These are phyloP conservation scores for Dactylellina drechsleri DNA, from an alignment of 2,329 filamentous ascomycete genomes.

Conservation along the genomic window DNA sequence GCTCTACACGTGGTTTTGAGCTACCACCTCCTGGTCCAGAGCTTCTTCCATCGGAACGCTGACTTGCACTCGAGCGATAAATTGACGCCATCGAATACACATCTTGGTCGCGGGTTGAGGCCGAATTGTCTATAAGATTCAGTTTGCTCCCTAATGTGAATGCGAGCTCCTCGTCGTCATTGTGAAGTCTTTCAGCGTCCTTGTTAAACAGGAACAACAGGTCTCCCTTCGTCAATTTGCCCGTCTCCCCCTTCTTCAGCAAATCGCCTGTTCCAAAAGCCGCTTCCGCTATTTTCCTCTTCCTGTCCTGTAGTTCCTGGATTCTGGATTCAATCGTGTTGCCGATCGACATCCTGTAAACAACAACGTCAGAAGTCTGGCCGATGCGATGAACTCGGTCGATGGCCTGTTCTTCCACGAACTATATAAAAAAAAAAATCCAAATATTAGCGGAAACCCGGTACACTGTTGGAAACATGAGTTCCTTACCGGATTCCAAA, in stretches of 20 bases:
- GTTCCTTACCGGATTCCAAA: slow-evolving; percentile 86
- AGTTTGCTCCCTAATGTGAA: slow-evolving; percentile 43
- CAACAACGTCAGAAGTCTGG: slow-evolving; percentile 90
- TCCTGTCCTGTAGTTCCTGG: slow-evolving; percentile 91
- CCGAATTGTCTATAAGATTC: slow-evolving; percentile 43
- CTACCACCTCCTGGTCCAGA: slow-evolving; percentile 4
- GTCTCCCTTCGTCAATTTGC: slow-evolving; percentile 91
- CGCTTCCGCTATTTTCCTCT: slow-evolving; percentile 87
- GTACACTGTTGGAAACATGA: slow-evolving; percentile 42
- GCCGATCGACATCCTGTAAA: slow-evolving; percentile 91
- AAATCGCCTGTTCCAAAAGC: slow-evolving; percentile 79
- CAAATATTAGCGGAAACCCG: slow-evolving; percentile 51
- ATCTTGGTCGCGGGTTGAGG: slow-evolving; percentile 40
- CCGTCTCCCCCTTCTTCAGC: slow-evolving; percentile 71
- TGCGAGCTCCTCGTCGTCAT: slow-evolving; percentile 49
- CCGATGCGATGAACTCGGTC: slow-evolving; percentile 98
- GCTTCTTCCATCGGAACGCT: slow-evolving; percentile 8
- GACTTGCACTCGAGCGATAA: not conserved
- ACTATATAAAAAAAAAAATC: slow-evolving; percentile 65
- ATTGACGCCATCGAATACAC: slow-evolving; percentile 6
- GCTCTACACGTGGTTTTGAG: slow-evolving; percentile 20
- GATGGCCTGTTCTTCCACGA: slow-evolving; percentile 98
- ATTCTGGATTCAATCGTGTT: slow-evolving; percentile 93
- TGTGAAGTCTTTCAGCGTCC: slow-evolving; percentile 67
- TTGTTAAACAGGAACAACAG: slow-evolving; percentile 89